Conservation (phyloP, 1,139 yeast genomes). For the Trichomonascaceae sp. region DNA sequence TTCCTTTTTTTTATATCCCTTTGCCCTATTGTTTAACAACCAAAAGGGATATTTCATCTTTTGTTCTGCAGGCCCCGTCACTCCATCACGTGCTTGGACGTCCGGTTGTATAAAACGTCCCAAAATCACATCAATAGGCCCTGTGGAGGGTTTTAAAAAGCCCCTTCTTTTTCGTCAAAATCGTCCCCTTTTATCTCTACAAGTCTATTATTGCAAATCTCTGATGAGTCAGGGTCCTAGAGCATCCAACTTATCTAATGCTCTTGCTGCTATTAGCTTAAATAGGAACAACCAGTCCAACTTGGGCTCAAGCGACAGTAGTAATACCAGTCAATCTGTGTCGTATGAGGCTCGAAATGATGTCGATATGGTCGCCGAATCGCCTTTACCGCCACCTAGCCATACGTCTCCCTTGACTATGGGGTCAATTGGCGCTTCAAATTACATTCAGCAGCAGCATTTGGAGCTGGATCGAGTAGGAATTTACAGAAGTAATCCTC, state of each 20-base stretch:
- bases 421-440: slow-evolving; percentile 9
- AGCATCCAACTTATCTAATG: not conserved
- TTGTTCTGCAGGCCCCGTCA: not conserved
- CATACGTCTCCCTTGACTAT: slow-evolving; percentile 8
- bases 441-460: slow-evolving; percentile 12
- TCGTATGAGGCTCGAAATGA: not conserved
- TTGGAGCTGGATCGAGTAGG: slow-evolving; percentile 46
- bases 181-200: not conserved
- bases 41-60: not conserved
- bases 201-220: not conserved
- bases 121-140: not conserved
- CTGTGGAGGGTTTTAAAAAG: not conserved
- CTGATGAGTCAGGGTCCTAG: not conserved
- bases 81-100: not conserved
- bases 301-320: not conserved
- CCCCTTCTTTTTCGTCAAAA: not conserved
- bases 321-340: not conserved
- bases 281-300: not conserved
- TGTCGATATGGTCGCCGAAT: slow-evolving; percentile 7
- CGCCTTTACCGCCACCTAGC: slow-evolving; percentile 7
- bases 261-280: not conserved
- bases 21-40: not conserved
- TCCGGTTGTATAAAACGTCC: not conserved
- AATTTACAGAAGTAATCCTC: slow-evolving; percentile 70
- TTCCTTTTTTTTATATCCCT: too few species aligned